Evolutionary conservation across 225 moss, liverwort and hornwort genomes (phyloP).

Genomic region (Marchantia polymorpha): DNA sequence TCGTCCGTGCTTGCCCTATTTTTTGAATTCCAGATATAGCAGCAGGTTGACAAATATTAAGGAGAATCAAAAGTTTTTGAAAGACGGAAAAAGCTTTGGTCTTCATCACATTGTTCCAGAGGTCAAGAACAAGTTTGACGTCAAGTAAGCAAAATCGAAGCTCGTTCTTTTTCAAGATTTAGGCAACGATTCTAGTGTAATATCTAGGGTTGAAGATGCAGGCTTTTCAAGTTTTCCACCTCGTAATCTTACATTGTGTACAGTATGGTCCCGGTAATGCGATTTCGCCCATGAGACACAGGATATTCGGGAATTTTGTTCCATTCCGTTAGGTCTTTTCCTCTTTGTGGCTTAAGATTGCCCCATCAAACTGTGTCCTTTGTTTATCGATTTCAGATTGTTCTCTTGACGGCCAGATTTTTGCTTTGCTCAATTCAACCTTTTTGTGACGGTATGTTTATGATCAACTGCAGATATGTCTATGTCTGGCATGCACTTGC

Average conservation of each 20-base stretch:
- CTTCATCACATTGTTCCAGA: constrained; percentile 62
- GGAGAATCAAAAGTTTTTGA: constrained; percentile 85
- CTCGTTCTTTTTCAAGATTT: neutral
- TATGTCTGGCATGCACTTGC: constrained; percentile 98
- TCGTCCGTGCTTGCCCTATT: neutral
- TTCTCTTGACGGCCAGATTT: too few species aligned
- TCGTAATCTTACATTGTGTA: too few species aligned
- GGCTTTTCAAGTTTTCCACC: too few species aligned
- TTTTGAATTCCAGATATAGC: constrained; percentile 50
- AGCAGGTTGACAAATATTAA: constrained; percentile 83
- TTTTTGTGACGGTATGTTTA: neutral
- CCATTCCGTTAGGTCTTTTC: too few species aligned
- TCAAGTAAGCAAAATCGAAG: constrained; percentile 56
- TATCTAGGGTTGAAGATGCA: too few species aligned
- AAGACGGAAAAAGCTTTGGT: constrained; percentile 62
- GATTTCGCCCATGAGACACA: too few species aligned
- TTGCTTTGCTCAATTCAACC: neutral
- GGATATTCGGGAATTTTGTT: too few species aligned
- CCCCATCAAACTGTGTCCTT: neutral
- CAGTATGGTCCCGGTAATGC: too few species aligned
- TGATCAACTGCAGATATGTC: constrained; percentile 59
- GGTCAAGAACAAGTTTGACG: constrained; percentile 64
- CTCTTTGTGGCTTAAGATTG: neutral
- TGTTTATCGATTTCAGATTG: too few species aligned
- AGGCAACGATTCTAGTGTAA: too few species aligned